phyloP scores from a whole-genome alignment of 1,284 basidiomycete species.

The Moesziomyces sp. region DNA sequence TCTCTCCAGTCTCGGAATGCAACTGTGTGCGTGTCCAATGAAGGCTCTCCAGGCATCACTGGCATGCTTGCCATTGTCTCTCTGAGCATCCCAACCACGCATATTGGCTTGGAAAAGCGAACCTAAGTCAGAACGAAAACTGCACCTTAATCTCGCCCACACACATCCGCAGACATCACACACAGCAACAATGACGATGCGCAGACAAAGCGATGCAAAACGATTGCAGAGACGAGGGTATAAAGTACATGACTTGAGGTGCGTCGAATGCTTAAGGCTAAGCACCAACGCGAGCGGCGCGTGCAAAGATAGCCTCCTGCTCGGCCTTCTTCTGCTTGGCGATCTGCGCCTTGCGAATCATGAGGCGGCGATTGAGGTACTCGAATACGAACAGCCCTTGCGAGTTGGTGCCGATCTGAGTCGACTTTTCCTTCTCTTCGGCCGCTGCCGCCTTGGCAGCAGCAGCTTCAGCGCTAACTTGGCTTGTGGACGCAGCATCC shows the following conservation, averaged over 20 bases:
- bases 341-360: conserved; percentile 59
- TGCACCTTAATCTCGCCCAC: too few relatives aligned
- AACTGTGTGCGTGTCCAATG: too few relatives aligned
- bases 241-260: conserved; percentile 12
- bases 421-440: conserved; percentile 38
- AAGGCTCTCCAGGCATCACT: too few relatives aligned
- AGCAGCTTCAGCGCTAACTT: conserved; percentile 5
- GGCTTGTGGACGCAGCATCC: conserved; percentile 1
- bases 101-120: too few relatives aligned
- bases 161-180: too few relatives aligned
- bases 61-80: too few relatives aligned
- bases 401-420: conserved; percentile 47
- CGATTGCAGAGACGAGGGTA: conserved; percentile 9
- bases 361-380: conserved; percentile 59
- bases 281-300: conserved; percentile 44
- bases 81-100: too few relatives aligned
- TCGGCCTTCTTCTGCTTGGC: conserved; percentile 51
- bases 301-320: conserved; percentile 55
- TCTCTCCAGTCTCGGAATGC: too few relatives aligned
- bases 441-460: conserved; percentile 2
- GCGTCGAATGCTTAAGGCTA: conserved; percentile 6
- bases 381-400: conserved; percentile 54
- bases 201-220: too few relatives aligned
- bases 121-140: too few relatives aligned
- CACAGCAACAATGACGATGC: too few relatives aligned